phyloP scores from a whole-genome alignment of 768 basidiomycete species.

The Mrakia hoshinonis region DNA sequence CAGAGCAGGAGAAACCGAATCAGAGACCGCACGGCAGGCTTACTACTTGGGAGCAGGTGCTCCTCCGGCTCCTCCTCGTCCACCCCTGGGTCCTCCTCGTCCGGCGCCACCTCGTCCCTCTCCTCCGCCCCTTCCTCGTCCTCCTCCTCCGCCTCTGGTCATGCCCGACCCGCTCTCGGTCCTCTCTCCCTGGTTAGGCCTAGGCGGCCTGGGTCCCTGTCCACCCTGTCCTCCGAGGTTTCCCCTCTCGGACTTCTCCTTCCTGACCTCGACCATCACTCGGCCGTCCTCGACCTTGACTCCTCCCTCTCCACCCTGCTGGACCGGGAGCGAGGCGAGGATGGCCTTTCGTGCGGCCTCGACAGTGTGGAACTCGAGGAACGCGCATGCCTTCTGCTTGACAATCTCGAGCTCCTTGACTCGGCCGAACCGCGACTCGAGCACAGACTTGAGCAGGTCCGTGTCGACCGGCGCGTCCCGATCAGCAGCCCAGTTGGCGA shows the following conservation, averaged over 20 bases:
- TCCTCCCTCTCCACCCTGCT: conserved; percentile 80
- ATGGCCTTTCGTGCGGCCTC: conserved; percentile 84
- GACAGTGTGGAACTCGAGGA: conserved; percentile 73
- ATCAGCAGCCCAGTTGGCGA: conserved; percentile 41
- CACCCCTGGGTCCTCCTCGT: conserved; percentile 5
- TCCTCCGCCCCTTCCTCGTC: conserved; percentile 19
- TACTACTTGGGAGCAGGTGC: conserved; percentile 7
- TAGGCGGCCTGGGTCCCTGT: background rate
- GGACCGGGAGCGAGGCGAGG: conserved; percentile 54
- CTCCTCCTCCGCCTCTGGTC: conserved; percentile 10
- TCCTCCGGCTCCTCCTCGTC: conserved; percentile 14
- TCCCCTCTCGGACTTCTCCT: conserved; percentile 73
- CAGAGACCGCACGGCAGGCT: background rate
- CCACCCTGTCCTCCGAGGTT: conserved; percentile 13
- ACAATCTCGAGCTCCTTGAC: conserved; percentile 85
- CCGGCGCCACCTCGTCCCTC: conserved; percentile 6
- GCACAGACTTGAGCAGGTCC: conserved; percentile 30
- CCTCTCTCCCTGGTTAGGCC: background rate
- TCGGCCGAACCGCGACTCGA: conserved; percentile 42
- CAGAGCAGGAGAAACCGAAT: background rate
- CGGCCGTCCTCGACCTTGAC: conserved; percentile 63
- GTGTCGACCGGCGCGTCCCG: conserved; percentile 33
- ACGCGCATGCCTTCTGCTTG: conserved; percentile 79
- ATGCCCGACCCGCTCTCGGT: background rate
- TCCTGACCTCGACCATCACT: conserved; percentile 77